These are phyloP conservation scores for Westerdykella sp. DNA, from an alignment of 2,329 filamentous ascomycete species.

Conservation along the genomic window DNA sequence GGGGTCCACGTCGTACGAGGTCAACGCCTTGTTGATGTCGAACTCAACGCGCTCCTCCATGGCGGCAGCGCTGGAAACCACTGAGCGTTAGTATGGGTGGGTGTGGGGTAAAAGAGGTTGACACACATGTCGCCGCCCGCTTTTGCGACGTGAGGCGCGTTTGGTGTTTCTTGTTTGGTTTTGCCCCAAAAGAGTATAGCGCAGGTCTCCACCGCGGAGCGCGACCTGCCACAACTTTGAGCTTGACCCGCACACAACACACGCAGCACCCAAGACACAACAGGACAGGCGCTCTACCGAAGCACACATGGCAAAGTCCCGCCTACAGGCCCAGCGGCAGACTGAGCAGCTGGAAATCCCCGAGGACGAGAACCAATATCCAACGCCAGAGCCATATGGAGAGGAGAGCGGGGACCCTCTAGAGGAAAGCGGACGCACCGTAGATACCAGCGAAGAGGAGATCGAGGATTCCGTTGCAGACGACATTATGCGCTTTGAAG, in stretches of 20 bases:
- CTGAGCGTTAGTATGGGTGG: conserved; percentile 7
- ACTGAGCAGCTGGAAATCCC: conserved; percentile 23
- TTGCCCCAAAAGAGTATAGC: conserved; percentile 15
- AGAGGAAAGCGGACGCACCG: conserved; percentile 45
- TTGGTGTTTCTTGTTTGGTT: conserved; percentile 8
- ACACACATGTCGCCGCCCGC: conserved; percentile 3
- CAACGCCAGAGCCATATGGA: conserved; percentile 37
- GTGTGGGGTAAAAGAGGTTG: conserved; percentile 14
- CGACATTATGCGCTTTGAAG: conserved; percentile 81
- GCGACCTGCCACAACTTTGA: not conserved
- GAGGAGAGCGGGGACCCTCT: conserved; percentile 46
- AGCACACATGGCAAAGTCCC: conserved; percentile 28
- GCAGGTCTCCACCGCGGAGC: not conserved
- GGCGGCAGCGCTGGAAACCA: conserved; percentile 28
- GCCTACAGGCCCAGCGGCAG: conserved; percentile 19
- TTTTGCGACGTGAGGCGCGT: not conserved
- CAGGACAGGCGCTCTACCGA: not conserved
- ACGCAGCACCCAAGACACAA: not conserved
- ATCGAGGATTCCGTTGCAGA: conserved; percentile 66
- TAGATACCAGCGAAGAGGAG: conserved; percentile 46
- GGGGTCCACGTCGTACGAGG: conserved; percentile 94
- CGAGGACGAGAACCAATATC: conserved; percentile 28
- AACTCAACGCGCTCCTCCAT: conserved; percentile 68
- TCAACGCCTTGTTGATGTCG: conserved; percentile 93
- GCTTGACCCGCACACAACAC: not conserved